Percentiles rank a stretch among this genome's conserved stretches.
Conservation (phyloP, 257 asterid genomes). For the Fraxinus anomala region DNA sequence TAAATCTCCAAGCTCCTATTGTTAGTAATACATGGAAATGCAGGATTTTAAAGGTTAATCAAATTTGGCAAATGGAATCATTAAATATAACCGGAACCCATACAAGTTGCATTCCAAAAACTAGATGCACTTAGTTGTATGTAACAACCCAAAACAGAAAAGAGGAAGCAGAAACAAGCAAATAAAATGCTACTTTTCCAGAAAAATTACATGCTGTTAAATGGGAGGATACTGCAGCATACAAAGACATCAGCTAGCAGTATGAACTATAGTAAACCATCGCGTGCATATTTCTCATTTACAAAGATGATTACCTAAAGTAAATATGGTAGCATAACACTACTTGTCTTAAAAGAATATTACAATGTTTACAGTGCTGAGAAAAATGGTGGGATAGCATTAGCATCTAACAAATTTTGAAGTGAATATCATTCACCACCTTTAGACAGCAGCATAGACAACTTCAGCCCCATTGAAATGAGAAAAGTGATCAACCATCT, state of each 20-base stretch:
- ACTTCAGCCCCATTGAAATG: not conserved
- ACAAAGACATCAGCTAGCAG: constrained; percentile 18
- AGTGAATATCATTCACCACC: not conserved
- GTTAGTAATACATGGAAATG: constrained; percentile 20
- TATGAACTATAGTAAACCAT: constrained; percentile 3
- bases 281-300: constrained; percentile 16
- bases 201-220: constrained; percentile 1
- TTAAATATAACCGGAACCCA: not conserved
- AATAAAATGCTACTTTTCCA: not conserved
- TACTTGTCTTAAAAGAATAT: not conserved
- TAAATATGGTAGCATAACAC: not conserved
- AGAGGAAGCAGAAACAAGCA: constrained; percentile 8
- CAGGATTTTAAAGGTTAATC: constrained; percentile 17
- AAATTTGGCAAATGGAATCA: not conserved
- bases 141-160: not conserved
- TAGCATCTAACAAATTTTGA: not conserved
- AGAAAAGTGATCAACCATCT: not conserved
- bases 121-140: not conserved
- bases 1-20: constrained; percentile 87
- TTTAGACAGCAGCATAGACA: not conserved
- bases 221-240: not conserved
- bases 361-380: not conserved
- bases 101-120: constrained; percentile 10
- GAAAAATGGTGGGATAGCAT: not conserved
- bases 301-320: not conserved